phyloP scores from a whole-genome alignment of 208 protist genomes.

The Naegleria fowleri region DNA sequence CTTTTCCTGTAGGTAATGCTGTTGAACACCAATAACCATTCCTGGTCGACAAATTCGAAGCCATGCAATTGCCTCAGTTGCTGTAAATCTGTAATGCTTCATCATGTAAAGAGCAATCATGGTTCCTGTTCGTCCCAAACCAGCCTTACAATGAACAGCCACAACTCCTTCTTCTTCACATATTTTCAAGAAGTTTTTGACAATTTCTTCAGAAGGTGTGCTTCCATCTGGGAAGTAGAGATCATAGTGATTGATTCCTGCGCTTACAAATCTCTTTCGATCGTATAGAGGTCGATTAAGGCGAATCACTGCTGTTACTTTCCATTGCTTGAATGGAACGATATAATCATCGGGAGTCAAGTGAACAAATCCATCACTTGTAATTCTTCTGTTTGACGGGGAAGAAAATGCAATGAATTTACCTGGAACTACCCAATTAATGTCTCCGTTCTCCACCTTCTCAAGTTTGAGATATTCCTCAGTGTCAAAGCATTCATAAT shows the following conservation, averaged over 20 bases:
- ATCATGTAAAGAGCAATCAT: slow-evolving; percentile 81
- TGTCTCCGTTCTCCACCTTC: slow-evolving; percentile 75
- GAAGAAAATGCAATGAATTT: slow-evolving; percentile 83
- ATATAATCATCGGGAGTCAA: slow-evolving; percentile 53
- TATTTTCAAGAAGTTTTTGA: slow-evolving; percentile 75
- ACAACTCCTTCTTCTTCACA: slow-evolving; percentile 54
- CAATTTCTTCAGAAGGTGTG: slow-evolving; percentile 66
- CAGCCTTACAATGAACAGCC: slow-evolving; percentile 90
- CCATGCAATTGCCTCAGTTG: slow-evolving; percentile 81
- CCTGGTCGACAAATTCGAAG: slow-evolving; percentile 85
- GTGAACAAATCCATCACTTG: slow-evolving; percentile 55
- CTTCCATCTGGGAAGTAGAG: slow-evolving; percentile 84
- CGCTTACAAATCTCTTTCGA: slow-evolving; percentile 57
- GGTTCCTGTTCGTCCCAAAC: slow-evolving; percentile 90
- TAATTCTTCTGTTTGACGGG: slow-evolving; percentile 52
- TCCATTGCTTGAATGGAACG: slow-evolving; percentile 48
- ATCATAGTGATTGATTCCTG: slow-evolving; percentile 82
- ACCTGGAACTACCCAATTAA: slow-evolving; percentile 86
- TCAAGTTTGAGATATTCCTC: slow-evolving; percentile 74
- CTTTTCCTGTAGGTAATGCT: slow-evolving; percentile 79
- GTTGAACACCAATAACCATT: slow-evolving; percentile 89
- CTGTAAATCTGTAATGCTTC: slow-evolving; percentile 82
- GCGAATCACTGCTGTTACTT: slow-evolving; percentile 79
- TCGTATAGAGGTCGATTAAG: slow-evolving; percentile 88
- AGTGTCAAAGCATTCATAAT: slow-evolving; percentile 75